These are phyloP conservation scores for Saururus chinensis DNA, from an alignment of 164 flowering plant species.

Conservation along the genomic window DNA sequence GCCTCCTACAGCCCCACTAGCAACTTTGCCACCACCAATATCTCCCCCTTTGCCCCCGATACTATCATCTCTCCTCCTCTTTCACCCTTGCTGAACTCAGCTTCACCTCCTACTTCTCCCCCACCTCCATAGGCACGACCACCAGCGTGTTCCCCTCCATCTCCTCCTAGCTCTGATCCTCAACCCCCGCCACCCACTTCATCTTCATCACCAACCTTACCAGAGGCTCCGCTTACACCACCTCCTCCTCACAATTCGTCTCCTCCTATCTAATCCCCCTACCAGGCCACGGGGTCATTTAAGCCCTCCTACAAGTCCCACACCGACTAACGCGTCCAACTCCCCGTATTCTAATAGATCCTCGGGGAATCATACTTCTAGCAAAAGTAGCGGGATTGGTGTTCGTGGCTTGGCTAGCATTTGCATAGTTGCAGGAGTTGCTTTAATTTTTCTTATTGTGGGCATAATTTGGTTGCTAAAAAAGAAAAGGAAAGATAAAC, in stretches of 20 bases:
- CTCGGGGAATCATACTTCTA: background rate
- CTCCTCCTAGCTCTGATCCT: slow-evolving; percentile 6
- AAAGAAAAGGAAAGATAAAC: too few species aligned
- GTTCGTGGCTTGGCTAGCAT: background rate
- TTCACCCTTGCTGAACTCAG: slow-evolving; percentile 4
- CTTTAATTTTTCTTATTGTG: too few species aligned
- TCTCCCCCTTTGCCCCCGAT: slow-evolving; percentile 7
- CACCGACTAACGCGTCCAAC: slow-evolving; percentile 23
- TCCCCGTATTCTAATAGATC: background rate
- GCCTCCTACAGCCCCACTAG: slow-evolving; percentile 13
- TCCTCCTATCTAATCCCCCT: slow-evolving; percentile 13
- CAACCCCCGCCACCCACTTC: too few species aligned
- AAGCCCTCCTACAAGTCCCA: slow-evolving; percentile 1
- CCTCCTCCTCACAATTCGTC: slow-evolving; percentile 18
- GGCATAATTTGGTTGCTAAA: too few species aligned
- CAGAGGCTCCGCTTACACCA: background rate
- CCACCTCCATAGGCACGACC: slow-evolving; percentile 12
- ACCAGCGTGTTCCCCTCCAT: slow-evolving; percentile 4
- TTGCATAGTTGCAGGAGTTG: background rate
- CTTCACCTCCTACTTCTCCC: slow-evolving; percentile 5
- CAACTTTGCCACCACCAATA: slow-evolving; percentile 5
- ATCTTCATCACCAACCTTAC: slow-evolving; percentile 11
- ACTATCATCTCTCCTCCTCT: slow-evolving; percentile 8
- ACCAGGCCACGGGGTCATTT: slow-evolving; percentile 11
- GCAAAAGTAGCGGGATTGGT: background rate